Evolutionary conservation across 176 grass and related monocot species (phyloP).

Genomic region (Elaeis guineensis): DNA sequence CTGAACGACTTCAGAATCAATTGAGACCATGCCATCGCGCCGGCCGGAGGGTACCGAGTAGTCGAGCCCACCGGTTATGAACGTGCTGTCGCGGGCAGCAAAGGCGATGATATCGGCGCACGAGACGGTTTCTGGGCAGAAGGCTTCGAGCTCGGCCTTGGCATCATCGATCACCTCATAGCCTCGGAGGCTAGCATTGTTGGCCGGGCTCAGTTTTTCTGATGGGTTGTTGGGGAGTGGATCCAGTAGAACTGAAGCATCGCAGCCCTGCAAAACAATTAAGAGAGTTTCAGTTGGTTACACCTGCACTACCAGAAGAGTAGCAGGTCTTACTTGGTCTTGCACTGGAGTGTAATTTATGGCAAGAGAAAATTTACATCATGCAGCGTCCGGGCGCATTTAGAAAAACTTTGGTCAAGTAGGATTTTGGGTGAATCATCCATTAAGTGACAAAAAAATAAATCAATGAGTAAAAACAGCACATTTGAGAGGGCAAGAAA

Average conservation of each 20-base stretch:
- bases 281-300: too few species aligned
- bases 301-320: too few species aligned
- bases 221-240: slow-evolving; percentile 16
- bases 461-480: too few species aligned
- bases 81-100: slow-evolving; percentile 30
- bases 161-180: slow-evolving; percentile 46
- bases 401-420: too few species aligned
- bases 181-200: slow-evolving; percentile 47
- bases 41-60: slow-evolving; percentile 30
- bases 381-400: too few species aligned
- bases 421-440: too few species aligned
- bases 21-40: slow-evolving; percentile 41
- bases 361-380: too few species aligned
- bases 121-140: slow-evolving; percentile 47
- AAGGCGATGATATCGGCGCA: slow-evolving; percentile 81
- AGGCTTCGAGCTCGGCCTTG: slow-evolving; percentile 32
- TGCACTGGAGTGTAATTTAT: too few species aligned
- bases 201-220: slow-evolving; percentile 27
- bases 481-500: too few species aligned
- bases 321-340: too few species aligned
- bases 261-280: slow-evolving; percentile 25
- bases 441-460: too few species aligned
- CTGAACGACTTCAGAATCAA: slow-evolving; percentile 12
- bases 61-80: slow-evolving; percentile 23
- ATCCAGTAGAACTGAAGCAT: slow-evolving; percentile 41